phyloP scores from a whole-genome alignment of 2,329 filamentous ascomycete genomes.

The Nemania sp. region DNA sequence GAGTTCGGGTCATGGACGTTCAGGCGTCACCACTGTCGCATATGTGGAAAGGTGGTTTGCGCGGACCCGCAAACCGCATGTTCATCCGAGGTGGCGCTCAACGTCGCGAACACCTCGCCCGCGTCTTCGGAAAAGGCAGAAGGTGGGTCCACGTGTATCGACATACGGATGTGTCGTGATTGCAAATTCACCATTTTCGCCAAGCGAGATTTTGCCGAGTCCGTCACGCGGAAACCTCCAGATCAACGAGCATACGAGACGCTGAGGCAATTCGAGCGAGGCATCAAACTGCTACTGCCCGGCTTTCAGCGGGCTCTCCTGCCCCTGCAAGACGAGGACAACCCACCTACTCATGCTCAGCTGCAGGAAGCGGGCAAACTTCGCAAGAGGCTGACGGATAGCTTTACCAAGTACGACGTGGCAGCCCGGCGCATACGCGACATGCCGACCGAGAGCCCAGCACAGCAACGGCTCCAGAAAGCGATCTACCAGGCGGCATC shows the following conservation, averaged over 20 bases:
- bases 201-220: conserved; percentile 76
- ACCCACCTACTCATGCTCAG: conserved; percentile 63
- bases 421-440: conserved; percentile 82
- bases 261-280: conserved; percentile 82
- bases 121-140: conserved; percentile 51
- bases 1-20: conserved; percentile 94
- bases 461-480: conserved; percentile 76
- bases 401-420: conserved; percentile 84
- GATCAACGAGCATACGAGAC: conserved; percentile 84
- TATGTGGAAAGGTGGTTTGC: conserved; percentile 92
- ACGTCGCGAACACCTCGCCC: conserved; percentile 62
- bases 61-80: conserved; percentile 83
- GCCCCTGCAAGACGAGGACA: conserved; percentile 64
- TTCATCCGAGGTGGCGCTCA: conserved; percentile 81
- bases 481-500: conserved; percentile 83
- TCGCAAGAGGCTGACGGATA: conserved; percentile 85
- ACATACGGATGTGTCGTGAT: conserved; percentile 90
- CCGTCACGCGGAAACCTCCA: conserved; percentile 68
- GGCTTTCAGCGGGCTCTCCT: conserved; percentile 79
- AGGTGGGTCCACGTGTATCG: conserved; percentile 61
- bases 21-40: conserved; percentile 88
- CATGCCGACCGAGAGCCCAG: conserved; percentile 70
- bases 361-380: conserved; percentile 86
- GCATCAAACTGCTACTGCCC: conserved; percentile 80
- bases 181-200: conserved; percentile 69